phyloP scores from a whole-genome alignment of 169 alveolate species.

The Plasmodium falciparum region DNA sequence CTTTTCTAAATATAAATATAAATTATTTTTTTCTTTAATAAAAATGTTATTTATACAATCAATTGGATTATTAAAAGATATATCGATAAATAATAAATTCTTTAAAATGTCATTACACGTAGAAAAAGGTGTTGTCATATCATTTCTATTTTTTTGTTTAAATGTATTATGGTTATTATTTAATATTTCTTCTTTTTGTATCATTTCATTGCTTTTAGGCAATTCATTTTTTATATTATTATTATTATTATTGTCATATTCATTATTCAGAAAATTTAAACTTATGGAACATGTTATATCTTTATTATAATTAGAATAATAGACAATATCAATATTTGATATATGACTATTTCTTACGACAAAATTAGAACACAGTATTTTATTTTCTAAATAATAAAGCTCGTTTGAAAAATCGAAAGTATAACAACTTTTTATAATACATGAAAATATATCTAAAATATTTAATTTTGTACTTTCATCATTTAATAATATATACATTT shows the following conservation, averaged over 20 bases:
- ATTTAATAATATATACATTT: constrained; percentile 40
- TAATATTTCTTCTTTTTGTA: not conserved
- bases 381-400: constrained; percentile 38
- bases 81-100: constrained; percentile 23
- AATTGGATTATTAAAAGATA: constrained; percentile 30
- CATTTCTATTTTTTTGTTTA: not conserved
- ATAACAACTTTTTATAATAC: constrained; percentile 29
- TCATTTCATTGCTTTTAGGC: not conserved
- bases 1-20: constrained; percentile 39
- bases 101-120: constrained; percentile 1
- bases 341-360: constrained; percentile 15
- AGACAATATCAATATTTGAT: constrained; percentile 13
- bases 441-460: constrained; percentile 40
- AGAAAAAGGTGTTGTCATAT: not conserved
- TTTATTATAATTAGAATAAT: constrained; percentile 21
- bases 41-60: constrained; percentile 45
- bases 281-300: constrained; percentile 25
- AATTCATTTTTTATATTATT: not conserved
- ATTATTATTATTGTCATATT: not conserved
- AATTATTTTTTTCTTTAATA: constrained; percentile 46
- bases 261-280: constrained; percentile 8
- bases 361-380: not conserved
- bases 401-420: constrained; percentile 25
- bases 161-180: not conserved
- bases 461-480: constrained; percentile 18